phyloP scores from a whole-genome alignment of 2,329 filamentous ascomycete species.

The Sclerotinia sclerotiorum region DNA sequence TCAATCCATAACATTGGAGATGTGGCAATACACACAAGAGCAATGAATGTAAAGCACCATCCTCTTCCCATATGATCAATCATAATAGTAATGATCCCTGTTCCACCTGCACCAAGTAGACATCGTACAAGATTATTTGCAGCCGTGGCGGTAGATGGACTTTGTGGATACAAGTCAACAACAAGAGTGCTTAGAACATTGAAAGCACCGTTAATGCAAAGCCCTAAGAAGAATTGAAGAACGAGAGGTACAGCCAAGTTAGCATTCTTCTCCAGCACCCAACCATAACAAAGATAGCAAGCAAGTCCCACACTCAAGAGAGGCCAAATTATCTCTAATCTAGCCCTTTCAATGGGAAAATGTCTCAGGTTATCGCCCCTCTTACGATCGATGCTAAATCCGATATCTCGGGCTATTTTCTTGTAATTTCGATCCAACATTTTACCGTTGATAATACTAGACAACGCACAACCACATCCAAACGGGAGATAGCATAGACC shows the following conservation, averaged over 20 bases:
- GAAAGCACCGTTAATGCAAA: slow-evolving; percentile 61
- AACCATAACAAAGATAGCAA: slow-evolving; percentile 56
- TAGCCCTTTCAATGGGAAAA: slow-evolving; percentile 43
- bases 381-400: slow-evolving; percentile 60
- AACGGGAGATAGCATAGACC: slow-evolving; percentile 45
- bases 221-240: slow-evolving; percentile 56
- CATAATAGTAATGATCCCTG: slow-evolving; percentile 60
- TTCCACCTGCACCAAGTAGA: slow-evolving; percentile 57
- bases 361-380: slow-evolving; percentile 45
- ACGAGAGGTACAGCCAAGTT: slow-evolving; percentile 56
- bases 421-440: slow-evolving; percentile 67
- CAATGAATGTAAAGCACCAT: slow-evolving; percentile 62
- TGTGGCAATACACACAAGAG: slow-evolving; percentile 49
- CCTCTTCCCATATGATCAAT: slow-evolving; percentile 57
- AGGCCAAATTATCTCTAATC: slow-evolving; percentile 55
- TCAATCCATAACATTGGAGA: slow-evolving; percentile 53
- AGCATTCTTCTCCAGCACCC: slow-evolving; percentile 53
- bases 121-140: slow-evolving; percentile 66
- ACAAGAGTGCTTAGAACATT: slow-evolving; percentile 62
- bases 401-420: slow-evolving; percentile 60
- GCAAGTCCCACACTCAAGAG: slow-evolving; percentile 55
- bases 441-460: slow-evolving; percentile 56
- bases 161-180: slow-evolving; percentile 61
- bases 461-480: slow-evolving; percentile 50
- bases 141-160: slow-evolving; percentile 61